A percentile compares a stretch with the other conserved stretches of the same genome.
Evolutionary conservation across 352 stramenopile genomes (phyloP).

Genomic region (Pythium aquatile): DNA sequence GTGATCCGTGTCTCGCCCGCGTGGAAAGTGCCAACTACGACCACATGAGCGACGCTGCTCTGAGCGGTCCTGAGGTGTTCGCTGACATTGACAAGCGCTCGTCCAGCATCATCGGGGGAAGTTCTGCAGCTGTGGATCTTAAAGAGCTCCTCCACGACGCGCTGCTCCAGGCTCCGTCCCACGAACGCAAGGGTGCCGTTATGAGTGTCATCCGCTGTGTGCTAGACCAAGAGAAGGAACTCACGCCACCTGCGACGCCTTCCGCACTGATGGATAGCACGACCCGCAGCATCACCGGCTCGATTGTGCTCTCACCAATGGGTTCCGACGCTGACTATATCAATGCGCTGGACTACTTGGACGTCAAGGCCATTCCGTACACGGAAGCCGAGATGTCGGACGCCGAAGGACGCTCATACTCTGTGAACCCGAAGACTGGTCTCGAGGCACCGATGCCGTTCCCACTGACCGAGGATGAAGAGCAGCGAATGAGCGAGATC

Average conservation of each 20-base stretch:
- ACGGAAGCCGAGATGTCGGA: slow-evolving; percentile 34
- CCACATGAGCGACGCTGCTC: slow-evolving; percentile 20
- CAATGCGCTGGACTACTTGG: slow-evolving; percentile 16
- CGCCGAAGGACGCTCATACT: slow-evolving; percentile 43
- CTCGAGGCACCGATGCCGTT: slow-evolving; percentile 31
- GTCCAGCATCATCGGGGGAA: neutral
- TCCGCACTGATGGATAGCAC: neutral
- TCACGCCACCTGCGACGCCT: neutral
- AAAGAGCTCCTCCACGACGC: slow-evolving; percentile 42
- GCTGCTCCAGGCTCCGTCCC: slow-evolving; percentile 28
- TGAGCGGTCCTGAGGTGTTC: slow-evolving; percentile 30
- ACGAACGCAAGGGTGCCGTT: slow-evolving; percentile 35
- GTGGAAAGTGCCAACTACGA: slow-evolving; percentile 56
- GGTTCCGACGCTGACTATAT: slow-evolving; percentile 19
- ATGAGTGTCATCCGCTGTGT: slow-evolving; percentile 54
- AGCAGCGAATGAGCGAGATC: slow-evolving; percentile 44
- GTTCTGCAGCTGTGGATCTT: slow-evolving; percentile 31
- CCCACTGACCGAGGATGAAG: slow-evolving; percentile 42
- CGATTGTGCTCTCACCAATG: slow-evolving; percentile 17
- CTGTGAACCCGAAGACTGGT: slow-evolving; percentile 28
- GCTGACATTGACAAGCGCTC: slow-evolving; percentile 22
- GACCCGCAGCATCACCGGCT: neutral
- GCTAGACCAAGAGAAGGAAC: slow-evolving; percentile 38
- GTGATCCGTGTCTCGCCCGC: slow-evolving; percentile 49
- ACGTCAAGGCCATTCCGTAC: slow-evolving; percentile 5